Conservation (phyloP, 2,329 filamentous ascomycete genomes). For the Phialophora macrospora region DNA sequence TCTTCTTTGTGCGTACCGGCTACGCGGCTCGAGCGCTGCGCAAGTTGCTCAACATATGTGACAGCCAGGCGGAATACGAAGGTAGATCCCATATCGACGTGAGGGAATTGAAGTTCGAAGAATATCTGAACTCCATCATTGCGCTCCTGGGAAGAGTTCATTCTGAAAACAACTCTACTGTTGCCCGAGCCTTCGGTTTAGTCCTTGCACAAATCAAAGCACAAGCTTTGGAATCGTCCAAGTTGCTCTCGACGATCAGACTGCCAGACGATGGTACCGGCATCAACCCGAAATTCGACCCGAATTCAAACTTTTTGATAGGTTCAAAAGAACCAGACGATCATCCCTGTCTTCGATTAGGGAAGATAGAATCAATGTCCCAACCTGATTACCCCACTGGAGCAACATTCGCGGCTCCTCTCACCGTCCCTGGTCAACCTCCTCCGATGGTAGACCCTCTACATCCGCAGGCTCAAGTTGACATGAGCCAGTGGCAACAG, state of each 20-base stretch:
- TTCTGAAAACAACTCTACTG: slow-evolving; percentile 24
- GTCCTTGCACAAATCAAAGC: slow-evolving; percentile 30
- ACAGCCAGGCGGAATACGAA: slow-evolving; percentile 22
- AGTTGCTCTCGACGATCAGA: slow-evolving; percentile 3
- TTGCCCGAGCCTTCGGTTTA: slow-evolving; percentile 29
- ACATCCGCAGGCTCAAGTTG: neutral
- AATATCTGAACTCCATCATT: slow-evolving; percentile 70
- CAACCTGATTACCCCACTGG: neutral
- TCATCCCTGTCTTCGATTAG: neutral
- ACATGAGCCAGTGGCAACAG: slow-evolving; percentile 11
- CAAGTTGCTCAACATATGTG: slow-evolving; percentile 57
- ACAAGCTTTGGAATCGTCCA: slow-evolving; percentile 24
- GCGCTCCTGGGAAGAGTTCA: slow-evolving; percentile 63
- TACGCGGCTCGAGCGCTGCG: slow-evolving; percentile 74
- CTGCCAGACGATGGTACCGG: neutral
- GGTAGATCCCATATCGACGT: slow-evolving; percentile 55
- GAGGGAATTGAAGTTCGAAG: slow-evolving; percentile 67
- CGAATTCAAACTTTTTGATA: neutral
- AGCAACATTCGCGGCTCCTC: neutral
- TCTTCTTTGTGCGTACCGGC: slow-evolving; percentile 71
- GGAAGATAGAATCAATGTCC: neutral
- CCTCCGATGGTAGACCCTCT: neutral
- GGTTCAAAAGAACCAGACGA: neutral
- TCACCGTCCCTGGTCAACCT: neutral
- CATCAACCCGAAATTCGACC: neutral